Percentiles rank a stretch among this genome's conserved stretches.
Evolutionary conservation across 2,329 filamentous ascomycete genomes (phyloP).

Genomic region (Zalaria obscura): DNA sequence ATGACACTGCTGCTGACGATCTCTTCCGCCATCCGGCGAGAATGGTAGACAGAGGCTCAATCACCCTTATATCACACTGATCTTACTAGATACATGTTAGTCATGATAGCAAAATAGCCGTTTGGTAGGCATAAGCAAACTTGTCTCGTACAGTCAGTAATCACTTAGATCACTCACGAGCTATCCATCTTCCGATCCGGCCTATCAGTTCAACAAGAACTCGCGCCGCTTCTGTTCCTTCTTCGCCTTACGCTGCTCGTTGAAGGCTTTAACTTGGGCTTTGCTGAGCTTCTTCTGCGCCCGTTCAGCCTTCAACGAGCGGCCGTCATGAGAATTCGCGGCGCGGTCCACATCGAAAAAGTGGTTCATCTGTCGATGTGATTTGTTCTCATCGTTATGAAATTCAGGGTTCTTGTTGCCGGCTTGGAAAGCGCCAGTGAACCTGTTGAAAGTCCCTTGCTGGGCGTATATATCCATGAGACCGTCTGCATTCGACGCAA

Average conservation of each 20-base stretch:
- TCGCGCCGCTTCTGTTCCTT: conserved; percentile 92
- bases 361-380: conserved; percentile 74
- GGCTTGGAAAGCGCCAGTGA: conserved; percentile 71
- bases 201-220: conserved; percentile 67
- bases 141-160: not conserved
- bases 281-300: conserved; percentile 72
- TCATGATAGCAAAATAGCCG: conserved; percentile 4
- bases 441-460: conserved; percentile 75
- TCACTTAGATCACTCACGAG: not conserved
- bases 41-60: no score
- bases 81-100: conserved; percentile 5
- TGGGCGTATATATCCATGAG: conserved; percentile 42
- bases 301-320: conserved; percentile 82
- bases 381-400: conserved; percentile 79
- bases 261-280: conserved; percentile 78
- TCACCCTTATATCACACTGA: not conserved
- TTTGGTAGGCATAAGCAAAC: not conserved
- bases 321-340: conserved; percentile 78
- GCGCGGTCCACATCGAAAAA: conserved; percentile 95
- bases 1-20: no score
- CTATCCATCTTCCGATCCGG: not conserved
- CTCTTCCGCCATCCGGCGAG: no score
- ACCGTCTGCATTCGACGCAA: conserved; percentile 13
- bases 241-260: conserved; percentile 73
- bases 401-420: conserved; percentile 54